Conservation (phyloP, 2,329 filamentous ascomycete species). For the Lecanosticta acicola region DNA sequence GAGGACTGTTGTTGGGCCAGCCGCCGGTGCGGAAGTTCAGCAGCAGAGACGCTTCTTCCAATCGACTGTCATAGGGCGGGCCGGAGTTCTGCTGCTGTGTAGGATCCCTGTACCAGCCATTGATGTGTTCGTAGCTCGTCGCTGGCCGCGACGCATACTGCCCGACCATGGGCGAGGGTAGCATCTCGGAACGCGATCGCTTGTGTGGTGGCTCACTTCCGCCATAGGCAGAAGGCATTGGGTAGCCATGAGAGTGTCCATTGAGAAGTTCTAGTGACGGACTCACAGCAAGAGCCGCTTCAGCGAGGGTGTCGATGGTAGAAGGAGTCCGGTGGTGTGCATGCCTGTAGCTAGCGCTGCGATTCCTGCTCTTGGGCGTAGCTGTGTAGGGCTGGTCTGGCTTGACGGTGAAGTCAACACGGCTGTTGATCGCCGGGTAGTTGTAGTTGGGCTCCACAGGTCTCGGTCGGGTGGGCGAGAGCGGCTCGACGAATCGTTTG, state of each 20-base stretch:
- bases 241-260: constrained; percentile 18
- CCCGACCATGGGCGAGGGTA: constrained; percentile 41
- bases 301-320: constrained; percentile 42
- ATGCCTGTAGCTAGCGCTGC: constrained; percentile 19
- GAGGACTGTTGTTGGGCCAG: constrained; percentile 18
- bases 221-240: constrained; percentile 23
- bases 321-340: constrained; percentile 30
- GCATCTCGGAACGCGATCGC: constrained; percentile 55
- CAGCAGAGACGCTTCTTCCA: constrained; percentile 44
- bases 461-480: constrained; percentile 29
- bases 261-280: constrained; percentile 26
- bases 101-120: constrained; percentile 20
- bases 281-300: constrained; percentile 39
- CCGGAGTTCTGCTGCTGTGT: constrained; percentile 12
- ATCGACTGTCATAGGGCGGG: constrained; percentile 31
- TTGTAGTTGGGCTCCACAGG: constrained; percentile 32
- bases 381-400: constrained; percentile 16
- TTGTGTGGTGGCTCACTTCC: constrained; percentile 51
- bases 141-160: constrained; percentile 39
- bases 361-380: constrained; percentile 17
- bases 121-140: constrained; percentile 42
- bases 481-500: constrained; percentile 30
- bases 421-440: constrained; percentile 30
- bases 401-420: constrained; percentile 19
- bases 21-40: constrained; percentile 38